phyloP scores from a whole-genome alignment of 192 early-diverging fungal genomes.

The Coemansia sp. region DNA sequence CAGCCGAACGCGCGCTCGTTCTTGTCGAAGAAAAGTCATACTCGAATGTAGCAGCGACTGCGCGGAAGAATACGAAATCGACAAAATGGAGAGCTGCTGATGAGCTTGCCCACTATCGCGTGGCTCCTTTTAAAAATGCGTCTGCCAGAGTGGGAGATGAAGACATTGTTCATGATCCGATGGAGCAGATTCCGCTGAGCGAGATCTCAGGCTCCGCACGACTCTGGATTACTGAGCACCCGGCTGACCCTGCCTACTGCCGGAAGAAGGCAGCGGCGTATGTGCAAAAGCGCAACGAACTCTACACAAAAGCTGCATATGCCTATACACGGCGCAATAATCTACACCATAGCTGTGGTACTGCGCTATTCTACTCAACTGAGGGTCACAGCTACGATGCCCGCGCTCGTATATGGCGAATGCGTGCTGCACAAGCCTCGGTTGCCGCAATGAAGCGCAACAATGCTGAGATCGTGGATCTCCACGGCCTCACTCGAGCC shows the following conservation, averaged over 20 bases:
- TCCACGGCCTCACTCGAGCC: conserved; percentile 64
- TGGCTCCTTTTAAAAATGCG: not conserved
- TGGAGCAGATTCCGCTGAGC: conserved; percentile 26
- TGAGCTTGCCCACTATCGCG: conserved; percentile 22
- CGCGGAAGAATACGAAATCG: conserved; percentile 3
- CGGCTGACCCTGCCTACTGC: conserved; percentile 33
- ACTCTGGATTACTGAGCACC: conserved; percentile 28
- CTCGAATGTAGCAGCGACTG: not conserved
- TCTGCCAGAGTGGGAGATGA: not conserved
- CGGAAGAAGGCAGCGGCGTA: conserved; percentile 20
- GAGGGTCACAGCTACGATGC: conserved; percentile 38
- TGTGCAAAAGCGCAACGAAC: conserved; percentile 35
- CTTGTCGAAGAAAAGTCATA: not conserved
- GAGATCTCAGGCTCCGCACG: conserved; percentile 33
- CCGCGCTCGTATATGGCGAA: conserved; percentile 45
- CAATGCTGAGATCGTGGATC: conserved; percentile 62
- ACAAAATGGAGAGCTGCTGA: conserved; percentile 26
- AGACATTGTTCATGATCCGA: conserved; percentile 8
- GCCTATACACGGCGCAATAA: conserved; percentile 28
- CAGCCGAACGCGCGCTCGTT: conserved; percentile 22
- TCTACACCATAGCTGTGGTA: conserved; percentile 21
- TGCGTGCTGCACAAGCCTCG: conserved; percentile 46
- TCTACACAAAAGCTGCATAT: conserved; percentile 39
- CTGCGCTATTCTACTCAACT: conserved; percentile 45
- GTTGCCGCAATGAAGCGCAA: conserved; percentile 44